Base-by-base conservation (phyloP, 1,139 yeast species). In the Yamadazyma dushanensis region DNA sequence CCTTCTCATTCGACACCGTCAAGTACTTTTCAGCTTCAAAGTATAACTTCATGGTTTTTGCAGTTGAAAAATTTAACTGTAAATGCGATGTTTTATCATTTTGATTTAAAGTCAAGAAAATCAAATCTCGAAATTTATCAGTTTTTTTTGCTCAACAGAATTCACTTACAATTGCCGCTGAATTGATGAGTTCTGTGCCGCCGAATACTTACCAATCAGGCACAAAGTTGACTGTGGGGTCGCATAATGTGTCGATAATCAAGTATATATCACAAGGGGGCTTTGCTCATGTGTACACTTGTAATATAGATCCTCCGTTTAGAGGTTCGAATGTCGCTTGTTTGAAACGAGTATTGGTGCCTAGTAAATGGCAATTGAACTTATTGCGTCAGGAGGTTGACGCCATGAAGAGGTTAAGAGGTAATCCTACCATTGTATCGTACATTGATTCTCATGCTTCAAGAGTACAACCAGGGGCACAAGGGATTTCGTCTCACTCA, bases 381-480 rank as follows among this genome's bases (percentile, higher is more conserved):
- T 76, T 78, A 33, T 65, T 85, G 44, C 62, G 94, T 37, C 86
- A 83, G 42, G 95, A 85, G 54, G 94, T 85, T 5, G 92, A 83
- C 47, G 87, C 88, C 9, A 85, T 85, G 95, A 69, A 89, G 57
- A 72, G 94, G 32, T 68, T 92, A 36, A 68, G 81, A 38, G 95
- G 94, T 2, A 78, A 84, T 46, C 76, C 78, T 17, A 82, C 85
- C 51, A 81, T 92, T 45, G 97, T 94, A 9, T 78, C 84, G 17
- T 94, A 92, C 56, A 86, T 85, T 44, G 98, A 94, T 61, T 87
- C 96, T 3, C 96, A 92, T 63, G 98, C 98, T 4, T 79, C 95
- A n/a, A 69, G 96, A 47, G 16, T 26, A 8, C n/a, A n/a, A n/a
- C n/a, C n/a, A n/a, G n/a, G n/a, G n/a, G n/a, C 41, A 34, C 10